Evolutionary conservation across 352 stramenopile genomes (phyloP).

Genomic region (Globisporangium sylvaticum): DNA sequence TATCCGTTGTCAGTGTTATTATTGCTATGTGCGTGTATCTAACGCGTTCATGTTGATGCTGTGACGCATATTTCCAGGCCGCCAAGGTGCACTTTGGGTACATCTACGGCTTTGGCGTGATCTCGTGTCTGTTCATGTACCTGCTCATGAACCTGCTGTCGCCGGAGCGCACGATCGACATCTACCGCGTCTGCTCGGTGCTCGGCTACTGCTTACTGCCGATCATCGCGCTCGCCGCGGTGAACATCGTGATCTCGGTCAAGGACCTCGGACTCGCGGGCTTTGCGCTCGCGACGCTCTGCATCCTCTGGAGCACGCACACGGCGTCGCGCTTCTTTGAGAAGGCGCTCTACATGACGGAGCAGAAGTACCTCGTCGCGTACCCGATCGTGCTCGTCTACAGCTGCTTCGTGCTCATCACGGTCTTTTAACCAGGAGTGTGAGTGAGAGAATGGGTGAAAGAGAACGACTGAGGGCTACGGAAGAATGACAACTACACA

Average conservation of each 20-base stretch:
- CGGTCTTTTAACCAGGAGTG: slow-evolving; percentile 89
- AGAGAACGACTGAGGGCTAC: not conserved
- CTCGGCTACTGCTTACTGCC: slow-evolving; percentile 97
- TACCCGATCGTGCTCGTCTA: slow-evolving; percentile 97
- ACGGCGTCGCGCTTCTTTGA: slow-evolving; percentile 95
- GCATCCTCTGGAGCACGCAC: slow-evolving; percentile 94
- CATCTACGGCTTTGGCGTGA: slow-evolving; percentile 98
- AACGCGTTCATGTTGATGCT: slow-evolving; percentile 7
- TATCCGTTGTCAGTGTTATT: not conserved
- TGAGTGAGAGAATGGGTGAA: not conserved
- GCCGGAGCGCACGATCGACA: slow-evolving; percentile 80
- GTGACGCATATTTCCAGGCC: slow-evolving; percentile 25
- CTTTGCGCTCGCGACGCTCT: slow-evolving; percentile 82
- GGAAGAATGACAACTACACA: not conserved
- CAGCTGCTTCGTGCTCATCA: slow-evolving; percentile 98
- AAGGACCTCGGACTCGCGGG: slow-evolving; percentile 74
- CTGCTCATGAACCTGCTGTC: slow-evolving; percentile 95
- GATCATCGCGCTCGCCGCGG: slow-evolving; percentile 92
- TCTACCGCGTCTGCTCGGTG: slow-evolving; percentile 93
- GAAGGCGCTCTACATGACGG: slow-evolving; percentile 91
- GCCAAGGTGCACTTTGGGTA: slow-evolving; percentile 98
- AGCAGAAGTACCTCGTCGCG: slow-evolving; percentile 97
- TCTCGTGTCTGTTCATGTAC: slow-evolving; percentile 95
- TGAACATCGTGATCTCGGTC: slow-evolving; percentile 91
- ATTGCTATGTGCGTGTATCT: slow-evolving; percentile 1